Base-by-base conservation (phyloP, 352 stramenopile genomes). In the Globisporangium uncinulatum region DNA sequence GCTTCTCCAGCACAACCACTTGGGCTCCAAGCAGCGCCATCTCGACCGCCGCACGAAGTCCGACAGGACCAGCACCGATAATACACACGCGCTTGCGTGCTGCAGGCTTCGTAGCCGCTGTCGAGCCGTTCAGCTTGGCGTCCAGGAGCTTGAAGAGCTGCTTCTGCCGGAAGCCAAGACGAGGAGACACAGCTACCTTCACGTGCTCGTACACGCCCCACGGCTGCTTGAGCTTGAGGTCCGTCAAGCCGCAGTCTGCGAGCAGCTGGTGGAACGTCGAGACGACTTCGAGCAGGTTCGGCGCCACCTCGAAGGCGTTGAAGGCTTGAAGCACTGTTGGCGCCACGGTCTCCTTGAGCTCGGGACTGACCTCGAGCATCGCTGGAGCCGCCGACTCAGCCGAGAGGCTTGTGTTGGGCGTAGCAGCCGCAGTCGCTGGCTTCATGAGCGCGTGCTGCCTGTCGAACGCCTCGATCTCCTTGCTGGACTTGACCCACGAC, bases 1-100 rank as follows among this genome's bases (percentile, higher is more conserved):
- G 76, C 74, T 94, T 94, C 62, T 94, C 84, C 19, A 94, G 57
- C 29, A 94, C 70, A 0, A 89, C 73, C 15, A 92, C 84, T 43
- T 91, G 68, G 0, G 73, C 79, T 32, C 84, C 82, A 5, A 92
- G 67, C 21, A 94, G 45, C 29, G 81, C 79, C 14, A 83, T 63
- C 55, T 94, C 84, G 15, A 94, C 79, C 0, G 84, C 82, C 5
- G 80, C 79, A 51, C 83, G 82, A 7, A 94, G 62, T 10, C 84
- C 84, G 3, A 92, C 77, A 1, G 84, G 84, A 3, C 84, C 84
- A n/a, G 79, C 77, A 8, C 84, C 84, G 41, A 91, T 73, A 31
- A 94, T 71, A 42, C 80, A 86, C 6, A 94, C 79, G 19, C 76
- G 78, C 66, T 90, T 86, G 63, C 79, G 69, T 7, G 69, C 62